Conservation (phyloP, 1,139 yeast genomes). For the Yamadazyma epiphylla region DNA sequence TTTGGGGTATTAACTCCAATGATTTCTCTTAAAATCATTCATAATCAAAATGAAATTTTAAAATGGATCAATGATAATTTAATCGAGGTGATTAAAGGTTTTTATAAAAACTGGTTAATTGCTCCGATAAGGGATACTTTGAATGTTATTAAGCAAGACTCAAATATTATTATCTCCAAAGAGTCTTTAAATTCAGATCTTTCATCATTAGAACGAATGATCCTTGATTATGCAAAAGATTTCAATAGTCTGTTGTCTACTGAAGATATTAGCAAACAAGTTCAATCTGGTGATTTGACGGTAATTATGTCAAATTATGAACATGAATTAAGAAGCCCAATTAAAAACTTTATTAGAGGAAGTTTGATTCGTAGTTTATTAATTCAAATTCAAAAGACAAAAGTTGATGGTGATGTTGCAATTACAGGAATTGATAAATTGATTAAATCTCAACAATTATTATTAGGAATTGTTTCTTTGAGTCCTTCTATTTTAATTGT, state of each 20-base stretch:
- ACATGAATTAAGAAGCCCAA: conserved; percentile 65
- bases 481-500: conserved; percentile 72
- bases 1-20: conserved; percentile 49
- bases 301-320: conserved; percentile 80
- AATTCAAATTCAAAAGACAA: conserved; percentile 90
- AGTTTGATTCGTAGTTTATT: conserved; percentile 70
- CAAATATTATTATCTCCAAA: conserved; percentile 67
- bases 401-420: conserved; percentile 92
- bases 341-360: conserved; percentile 62
- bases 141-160: conserved; percentile 79
- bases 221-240: conserved; percentile 64
- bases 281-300: conserved; percentile 62
- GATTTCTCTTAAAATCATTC: conserved; percentile 37
- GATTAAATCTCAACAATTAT: conserved; percentile 85
- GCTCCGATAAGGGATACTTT: conserved; percentile 74
- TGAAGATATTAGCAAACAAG: conserved; percentile 37
- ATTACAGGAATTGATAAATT: conserved; percentile 86
- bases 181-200: conserved; percentile 77
- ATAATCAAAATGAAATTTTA: conserved; percentile 48
- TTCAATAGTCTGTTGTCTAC: conserved; percentile 26
- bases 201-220: conserved; percentile 83
- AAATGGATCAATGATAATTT: conserved; percentile 58
- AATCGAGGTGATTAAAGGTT: conserved; percentile 60
- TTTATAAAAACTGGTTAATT: conserved; percentile 78
- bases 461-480: conserved; percentile 86